phyloP scores from a whole-genome alignment of 768 basidiomycete genomes.

The Amanita molliuscula region DNA sequence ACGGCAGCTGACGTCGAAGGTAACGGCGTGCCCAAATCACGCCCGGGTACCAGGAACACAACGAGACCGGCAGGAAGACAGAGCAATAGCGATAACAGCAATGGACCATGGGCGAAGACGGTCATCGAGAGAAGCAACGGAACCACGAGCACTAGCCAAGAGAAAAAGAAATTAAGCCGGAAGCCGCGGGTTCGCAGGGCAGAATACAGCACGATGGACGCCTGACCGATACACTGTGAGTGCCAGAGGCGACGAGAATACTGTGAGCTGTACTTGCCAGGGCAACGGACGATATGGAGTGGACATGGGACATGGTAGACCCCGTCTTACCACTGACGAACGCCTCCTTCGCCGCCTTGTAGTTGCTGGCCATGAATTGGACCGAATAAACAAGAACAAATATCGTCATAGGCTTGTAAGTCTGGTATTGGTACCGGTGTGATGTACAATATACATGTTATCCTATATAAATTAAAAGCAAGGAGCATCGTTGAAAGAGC shows the following conservation, averaged over 20 bases:
- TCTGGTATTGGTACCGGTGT: too few species aligned
- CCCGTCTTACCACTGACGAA: constrained; percentile 63
- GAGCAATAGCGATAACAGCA: constrained; percentile 38
- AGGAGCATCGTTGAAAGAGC: not conserved
- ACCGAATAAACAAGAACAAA: not conserved
- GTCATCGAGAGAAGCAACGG: constrained; percentile 84
- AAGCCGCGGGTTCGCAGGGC: constrained; percentile 41
- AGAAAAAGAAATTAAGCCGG: constrained; percentile 28
- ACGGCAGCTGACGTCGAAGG: constrained; percentile 30
- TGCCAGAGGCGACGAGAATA: not conserved
- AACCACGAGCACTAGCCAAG: constrained; percentile 57
- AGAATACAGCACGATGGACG: constrained; percentile 63
- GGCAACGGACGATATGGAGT: constrained; percentile 45
- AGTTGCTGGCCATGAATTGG: constrained; percentile 17
- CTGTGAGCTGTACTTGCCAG: constrained; percentile 28
- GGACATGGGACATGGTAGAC: constrained; percentile 52
- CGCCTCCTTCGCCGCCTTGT: constrained; percentile 64
- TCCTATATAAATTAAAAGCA: too few species aligned
- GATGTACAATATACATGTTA: too few species aligned
- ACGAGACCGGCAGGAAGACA: constrained; percentile 34
- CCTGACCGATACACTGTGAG: constrained; percentile 26
- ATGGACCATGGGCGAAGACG: constrained; percentile 50
- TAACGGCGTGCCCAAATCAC: constrained; percentile 36
- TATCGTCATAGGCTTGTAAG: too few species aligned
- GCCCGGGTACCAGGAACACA: constrained; percentile 27